These are phyloP conservation scores for Hypoxylon sp. DNA, from an alignment of 2,329 filamentous ascomycete species.

Conservation along the genomic window DNA sequence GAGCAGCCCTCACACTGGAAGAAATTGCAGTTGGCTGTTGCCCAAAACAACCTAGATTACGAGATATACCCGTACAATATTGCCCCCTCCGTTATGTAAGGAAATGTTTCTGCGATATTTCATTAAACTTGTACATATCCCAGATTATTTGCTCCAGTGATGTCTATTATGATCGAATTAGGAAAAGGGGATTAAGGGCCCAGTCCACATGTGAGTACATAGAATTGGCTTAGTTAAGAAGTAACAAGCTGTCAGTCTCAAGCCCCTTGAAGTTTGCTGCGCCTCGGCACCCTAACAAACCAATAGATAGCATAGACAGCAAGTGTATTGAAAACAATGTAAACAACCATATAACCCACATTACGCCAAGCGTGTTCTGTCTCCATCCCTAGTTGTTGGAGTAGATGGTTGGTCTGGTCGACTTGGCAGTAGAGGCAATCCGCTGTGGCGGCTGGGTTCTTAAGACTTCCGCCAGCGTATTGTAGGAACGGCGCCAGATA, in stretches of 20 bases:
- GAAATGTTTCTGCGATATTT: too few species aligned
- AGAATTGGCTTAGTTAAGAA: too few species aligned
- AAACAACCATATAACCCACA: conserved; percentile 7
- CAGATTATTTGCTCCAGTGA: too few species aligned
- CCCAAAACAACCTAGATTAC: too few species aligned
- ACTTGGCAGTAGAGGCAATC: conserved; percentile 22
- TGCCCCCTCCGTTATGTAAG: too few species aligned
- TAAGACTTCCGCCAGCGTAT: conserved; percentile 1
- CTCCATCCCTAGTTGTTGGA: conserved; percentile 6
- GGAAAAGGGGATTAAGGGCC: too few species aligned
- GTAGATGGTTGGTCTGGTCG: background rate
- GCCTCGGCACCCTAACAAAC: conserved; percentile 11
- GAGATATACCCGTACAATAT: too few species aligned
- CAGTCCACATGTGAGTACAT: too few species aligned
- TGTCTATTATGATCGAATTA: too few species aligned
- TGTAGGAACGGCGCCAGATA: conserved; percentile 5
- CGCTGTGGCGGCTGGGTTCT: background rate
- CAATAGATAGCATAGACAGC: conserved; percentile 15
- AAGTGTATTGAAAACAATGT: conserved; percentile 20
- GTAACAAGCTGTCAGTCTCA: background rate
- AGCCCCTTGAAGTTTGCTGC: background rate
- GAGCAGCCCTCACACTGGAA: too few species aligned
- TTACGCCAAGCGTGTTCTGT: conserved; percentile 11
- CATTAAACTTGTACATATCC: too few species aligned
- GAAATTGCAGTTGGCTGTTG: too few species aligned